A percentile compares a stretch with the other conserved stretches of the same genome.
Evolutionary conservation across 768 basidiomycete species (phyloP).

Genomic region (Astraeus odoratus): DNA sequence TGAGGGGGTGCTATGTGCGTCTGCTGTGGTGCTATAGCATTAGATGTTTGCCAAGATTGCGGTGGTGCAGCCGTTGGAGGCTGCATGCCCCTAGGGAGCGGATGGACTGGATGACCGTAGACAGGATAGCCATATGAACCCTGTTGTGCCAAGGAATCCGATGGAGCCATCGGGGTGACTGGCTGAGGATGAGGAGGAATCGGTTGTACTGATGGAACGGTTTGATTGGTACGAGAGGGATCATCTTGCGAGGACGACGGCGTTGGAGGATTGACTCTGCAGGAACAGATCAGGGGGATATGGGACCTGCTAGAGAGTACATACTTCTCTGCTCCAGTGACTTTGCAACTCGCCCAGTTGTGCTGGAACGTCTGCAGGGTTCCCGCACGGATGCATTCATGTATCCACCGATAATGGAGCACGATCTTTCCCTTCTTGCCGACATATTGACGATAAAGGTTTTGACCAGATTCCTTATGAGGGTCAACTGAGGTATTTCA

Average conservation of each 20-base stretch:
- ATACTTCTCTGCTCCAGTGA: constrained; percentile 68
- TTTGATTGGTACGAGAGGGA: constrained; percentile 10
- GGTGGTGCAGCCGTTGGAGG: constrained; percentile 43
- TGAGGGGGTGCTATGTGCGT: constrained; percentile 48
- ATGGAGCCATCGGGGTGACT: constrained; percentile 22
- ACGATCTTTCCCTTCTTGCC: constrained; percentile 77
- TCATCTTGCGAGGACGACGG: constrained; percentile 17
- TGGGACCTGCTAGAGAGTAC: constrained; percentile 11
- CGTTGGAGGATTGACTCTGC: constrained; percentile 21
- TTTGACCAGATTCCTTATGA: constrained; percentile 72
- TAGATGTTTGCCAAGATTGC: constrained; percentile 59
- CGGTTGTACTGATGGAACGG: constrained; percentile 20
- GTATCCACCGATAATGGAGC: constrained; percentile 67
- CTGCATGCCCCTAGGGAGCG: constrained; percentile 36
- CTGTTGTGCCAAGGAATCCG: constrained; percentile 21
- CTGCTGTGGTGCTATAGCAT: constrained; percentile 58
- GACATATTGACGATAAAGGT: constrained; percentile 70
- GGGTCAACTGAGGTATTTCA: constrained; percentile 56
- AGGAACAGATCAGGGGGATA: constrained; percentile 2
- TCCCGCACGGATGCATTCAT: constrained; percentile 64
- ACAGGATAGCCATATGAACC: constrained; percentile 25
- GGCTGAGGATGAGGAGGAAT: constrained; percentile 23
- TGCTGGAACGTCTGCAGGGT: constrained; percentile 67
- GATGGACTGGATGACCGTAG: constrained; percentile 36
- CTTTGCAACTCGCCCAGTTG: constrained; percentile 78